Conservation (phyloP, 106 monocot species). For the Triglochin maritima region DNA sequence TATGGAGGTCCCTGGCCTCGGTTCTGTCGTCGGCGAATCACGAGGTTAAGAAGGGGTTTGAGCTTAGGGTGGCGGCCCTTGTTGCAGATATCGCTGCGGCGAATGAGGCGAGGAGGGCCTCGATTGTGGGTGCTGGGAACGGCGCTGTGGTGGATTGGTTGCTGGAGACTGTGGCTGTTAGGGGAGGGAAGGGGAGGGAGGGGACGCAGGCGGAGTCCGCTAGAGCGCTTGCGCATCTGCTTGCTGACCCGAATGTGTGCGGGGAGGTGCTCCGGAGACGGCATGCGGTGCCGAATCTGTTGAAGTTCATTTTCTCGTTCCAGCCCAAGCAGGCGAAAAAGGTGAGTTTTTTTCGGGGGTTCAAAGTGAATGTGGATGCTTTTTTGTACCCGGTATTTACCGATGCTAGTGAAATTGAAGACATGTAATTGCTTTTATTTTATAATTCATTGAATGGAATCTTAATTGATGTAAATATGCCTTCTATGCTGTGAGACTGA, state of each 20-base stretch:
- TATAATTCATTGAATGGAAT: too few species aligned
- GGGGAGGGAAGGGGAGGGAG: slow-evolving; percentile 19
- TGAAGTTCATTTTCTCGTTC: slow-evolving; percentile 81
- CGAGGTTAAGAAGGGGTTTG: slow-evolving; percentile 82
- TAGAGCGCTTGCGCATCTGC: slow-evolving; percentile 75
- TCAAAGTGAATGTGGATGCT: not conserved
- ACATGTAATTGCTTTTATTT: too few species aligned
- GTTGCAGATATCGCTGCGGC: slow-evolving; percentile 84
- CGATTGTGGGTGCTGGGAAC: slow-evolving; percentile 71
- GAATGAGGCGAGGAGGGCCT: slow-evolving; percentile 45
- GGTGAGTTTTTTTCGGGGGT: slow-evolving; percentile 22
- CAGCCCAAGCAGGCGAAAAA: slow-evolving; percentile 62
- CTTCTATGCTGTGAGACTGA: too few species aligned
- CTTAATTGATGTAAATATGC: too few species aligned
- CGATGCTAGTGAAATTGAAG: not conserved
- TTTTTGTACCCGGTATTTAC: not conserved
- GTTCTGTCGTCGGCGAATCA: slow-evolving; percentile 85
- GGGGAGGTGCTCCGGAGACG: slow-evolving; percentile 62
- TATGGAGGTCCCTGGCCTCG: slow-evolving; percentile 67
- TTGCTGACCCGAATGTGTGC: slow-evolving; percentile 55
- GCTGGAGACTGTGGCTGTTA: slow-evolving; percentile 52
- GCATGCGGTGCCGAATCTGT: slow-evolving; percentile 59
- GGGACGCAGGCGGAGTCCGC: slow-evolving; percentile 86
- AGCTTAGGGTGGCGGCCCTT: slow-evolving; percentile 75
- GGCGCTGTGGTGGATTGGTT: slow-evolving; percentile 95